These are phyloP conservation scores for Dendrobium chrysotoxum DNA, from an alignment of 106 monocot species.

Conservation along the genomic window DNA sequence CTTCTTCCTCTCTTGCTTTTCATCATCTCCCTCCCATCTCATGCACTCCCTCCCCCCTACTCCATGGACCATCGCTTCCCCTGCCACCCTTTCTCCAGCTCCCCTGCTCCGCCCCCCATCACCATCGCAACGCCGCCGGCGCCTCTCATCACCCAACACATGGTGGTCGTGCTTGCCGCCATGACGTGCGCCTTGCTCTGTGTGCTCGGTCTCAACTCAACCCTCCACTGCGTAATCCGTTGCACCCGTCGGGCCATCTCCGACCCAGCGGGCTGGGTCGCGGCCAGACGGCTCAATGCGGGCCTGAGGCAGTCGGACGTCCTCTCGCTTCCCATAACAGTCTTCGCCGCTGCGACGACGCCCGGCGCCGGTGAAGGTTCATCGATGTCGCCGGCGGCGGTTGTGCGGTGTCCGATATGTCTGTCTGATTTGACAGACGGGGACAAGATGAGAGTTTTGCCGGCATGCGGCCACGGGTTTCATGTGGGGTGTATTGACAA, in stretches of 20 bases:
- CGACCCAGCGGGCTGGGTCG: constrained; percentile 17
- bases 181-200: constrained; percentile 27
- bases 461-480: constrained; percentile 28
- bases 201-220: constrained; percentile 25
- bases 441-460: constrained; percentile 15
- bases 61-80: too few relatives aligned
- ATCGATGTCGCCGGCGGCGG: background rate
- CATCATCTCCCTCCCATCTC: background rate
- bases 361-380: background rate
- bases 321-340: constrained; percentile 12
- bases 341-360: constrained; percentile 1
- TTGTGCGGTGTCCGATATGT: constrained; percentile 20
- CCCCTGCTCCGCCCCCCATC: background rate
- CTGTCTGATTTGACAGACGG: constrained; percentile 25
- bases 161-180: constrained; percentile 20
- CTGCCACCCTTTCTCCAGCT: too few relatives aligned
- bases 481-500: constrained; percentile 25
- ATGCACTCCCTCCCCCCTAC: background rate
- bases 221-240: constrained; percentile 21
- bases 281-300: constrained; percentile 2
- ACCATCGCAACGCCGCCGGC: background rate
- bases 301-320: constrained; percentile 5
- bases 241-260: constrained; percentile 26
- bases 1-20: background rate
- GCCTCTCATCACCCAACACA: constrained; percentile 3